Conservation (phyloP, 352 stramenopile species). For the Phytophthora ramorum region DNA sequence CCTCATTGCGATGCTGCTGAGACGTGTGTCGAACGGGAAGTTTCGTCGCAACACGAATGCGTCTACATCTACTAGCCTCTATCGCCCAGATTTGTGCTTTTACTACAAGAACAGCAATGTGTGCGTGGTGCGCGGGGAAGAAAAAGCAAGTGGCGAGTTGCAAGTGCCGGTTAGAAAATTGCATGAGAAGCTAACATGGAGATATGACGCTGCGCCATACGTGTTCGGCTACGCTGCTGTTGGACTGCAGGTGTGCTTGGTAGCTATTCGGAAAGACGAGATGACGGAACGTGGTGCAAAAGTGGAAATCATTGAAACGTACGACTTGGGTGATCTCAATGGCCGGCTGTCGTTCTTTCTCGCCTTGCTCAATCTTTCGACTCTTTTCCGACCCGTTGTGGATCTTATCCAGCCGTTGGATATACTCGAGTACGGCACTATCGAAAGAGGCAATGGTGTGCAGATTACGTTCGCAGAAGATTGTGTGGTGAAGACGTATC, state of each 20-base stretch:
- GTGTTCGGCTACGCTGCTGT: too few relatives aligned
- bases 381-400: slow-evolving; percentile 27
- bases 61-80: slow-evolving; percentile 13
- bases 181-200: slow-evolving; percentile 35
- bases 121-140: slow-evolving; percentile 25
- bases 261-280: slow-evolving; percentile 20
- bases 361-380: slow-evolving; percentile 36
- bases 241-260: slow-evolving; percentile 29
- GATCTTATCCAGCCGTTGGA: slow-evolving; percentile 6
- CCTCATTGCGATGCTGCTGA: slow-evolving; percentile 18
- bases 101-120: slow-evolving; percentile 16
- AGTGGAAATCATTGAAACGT: slow-evolving; percentile 31
- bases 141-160: slow-evolving; percentile 16
- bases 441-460: slow-evolving; percentile 18
- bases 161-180: slow-evolving; percentile 26
- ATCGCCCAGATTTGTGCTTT: slow-evolving; percentile 24
- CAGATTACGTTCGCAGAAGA: slow-evolving; percentile 17
- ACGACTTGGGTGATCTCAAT: slow-evolving; percentile 28
- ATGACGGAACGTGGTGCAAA: slow-evolving; percentile 18
- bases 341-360: slow-evolving; percentile 32
- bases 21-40: slow-evolving; percentile 7
- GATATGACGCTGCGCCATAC: slow-evolving; percentile 31
- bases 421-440: slow-evolving; percentile 13
- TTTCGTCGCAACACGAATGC: slow-evolving; percentile 23
- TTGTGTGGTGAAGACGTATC: slow-evolving; percentile 26